phyloP scores from a whole-genome alignment of 768 basidiomycete genomes.

The Fistulinella prunicolor region DNA sequence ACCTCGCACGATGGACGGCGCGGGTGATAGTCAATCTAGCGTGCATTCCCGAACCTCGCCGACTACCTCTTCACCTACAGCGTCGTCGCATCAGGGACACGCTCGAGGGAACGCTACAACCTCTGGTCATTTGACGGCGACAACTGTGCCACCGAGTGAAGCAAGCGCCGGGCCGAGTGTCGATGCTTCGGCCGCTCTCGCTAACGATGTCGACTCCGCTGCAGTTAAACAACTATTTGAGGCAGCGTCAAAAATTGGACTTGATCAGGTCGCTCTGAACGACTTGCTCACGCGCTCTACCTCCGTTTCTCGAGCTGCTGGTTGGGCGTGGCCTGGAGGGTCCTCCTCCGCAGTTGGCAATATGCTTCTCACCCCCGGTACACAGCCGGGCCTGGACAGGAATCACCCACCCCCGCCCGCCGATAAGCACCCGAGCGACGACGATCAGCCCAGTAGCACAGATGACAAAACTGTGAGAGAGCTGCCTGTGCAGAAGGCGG shows the following conservation, averaged over 20 bases:
- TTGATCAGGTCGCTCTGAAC: slow-evolving; percentile 68
- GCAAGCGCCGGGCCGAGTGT: slow-evolving; percentile 19
- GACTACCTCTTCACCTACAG: slow-evolving; percentile 35
- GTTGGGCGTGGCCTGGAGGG: slow-evolving; percentile 37
- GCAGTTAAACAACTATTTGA: slow-evolving; percentile 73
- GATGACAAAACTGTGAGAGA: slow-evolving; percentile 31
- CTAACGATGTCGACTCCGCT: slow-evolving; percentile 39
- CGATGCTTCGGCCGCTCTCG: slow-evolving; percentile 23
- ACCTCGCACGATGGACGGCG: slow-evolving; percentile 28
- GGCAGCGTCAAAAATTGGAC: slow-evolving; percentile 70
- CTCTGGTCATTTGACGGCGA: slow-evolving; percentile 15
- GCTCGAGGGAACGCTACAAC: slow-evolving; percentile 31
- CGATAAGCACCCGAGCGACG: slow-evolving; percentile 28
- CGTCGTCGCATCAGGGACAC: slow-evolving; percentile 32
- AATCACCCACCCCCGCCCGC: slow-evolving; percentile 16
- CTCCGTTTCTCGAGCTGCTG: slow-evolving; percentile 56
- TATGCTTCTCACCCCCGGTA: slow-evolving; percentile 23
- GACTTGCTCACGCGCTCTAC: slow-evolving; percentile 71
- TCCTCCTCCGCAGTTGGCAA: slow-evolving; percentile 11
- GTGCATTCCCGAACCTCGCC: slow-evolving; percentile 30
- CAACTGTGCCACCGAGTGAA: slow-evolving; percentile 12
- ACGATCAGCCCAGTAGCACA: slow-evolving; percentile 30
- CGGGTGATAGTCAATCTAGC: slow-evolving; percentile 31
- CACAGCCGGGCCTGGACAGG: slow-evolving; percentile 13
- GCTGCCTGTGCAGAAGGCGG: slow-evolving; percentile 19